Conservation (phyloP, 139 green algal genomes). For the Chlorella sp. region DNA sequence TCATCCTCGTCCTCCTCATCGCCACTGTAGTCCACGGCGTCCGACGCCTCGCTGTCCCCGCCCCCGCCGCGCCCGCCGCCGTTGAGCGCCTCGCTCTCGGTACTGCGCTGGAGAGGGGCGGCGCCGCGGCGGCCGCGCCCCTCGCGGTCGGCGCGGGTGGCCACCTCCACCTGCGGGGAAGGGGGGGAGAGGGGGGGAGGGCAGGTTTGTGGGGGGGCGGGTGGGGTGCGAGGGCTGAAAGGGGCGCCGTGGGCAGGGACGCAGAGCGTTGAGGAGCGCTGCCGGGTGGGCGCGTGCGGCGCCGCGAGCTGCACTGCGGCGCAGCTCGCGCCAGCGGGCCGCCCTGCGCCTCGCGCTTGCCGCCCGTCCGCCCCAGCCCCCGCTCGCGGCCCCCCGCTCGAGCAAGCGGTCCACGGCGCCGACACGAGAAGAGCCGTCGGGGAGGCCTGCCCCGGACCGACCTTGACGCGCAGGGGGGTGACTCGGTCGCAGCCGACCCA, state of each 20-base stretch:
- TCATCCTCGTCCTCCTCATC: conserved; percentile 47
- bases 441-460: conserved; percentile 26
- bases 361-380: too few relatives aligned
- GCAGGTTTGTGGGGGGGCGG: neutral
- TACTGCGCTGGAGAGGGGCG: conserved; percentile 16
- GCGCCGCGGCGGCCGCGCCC: conserved; percentile 30
- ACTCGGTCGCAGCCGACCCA: conserved; percentile 84
- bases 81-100: conserved; percentile 25
- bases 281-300: conserved; percentile 21
- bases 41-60: conserved; percentile 18
- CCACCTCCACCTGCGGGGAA: conserved; percentile 19
- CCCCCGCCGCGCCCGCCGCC: conserved; percentile 13
- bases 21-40: conserved; percentile 20
- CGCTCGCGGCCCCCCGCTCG: conserved; percentile 18
- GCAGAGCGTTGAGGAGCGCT: neutral
- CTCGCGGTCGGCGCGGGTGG: conserved; percentile 44
- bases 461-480: conserved; percentile 59
- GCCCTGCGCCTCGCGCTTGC: too few relatives aligned
- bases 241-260: neutral
- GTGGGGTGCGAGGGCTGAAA: neutral
- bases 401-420: neutral
- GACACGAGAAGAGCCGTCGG: conserved; percentile 25
- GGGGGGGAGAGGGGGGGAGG: neutral
- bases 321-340: too few relatives aligned
- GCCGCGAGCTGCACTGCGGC: neutral